Evolutionary conservation across 768 basidiomycete genomes (phyloP).

Genomic region (Lactifluus subvellereus): DNA sequence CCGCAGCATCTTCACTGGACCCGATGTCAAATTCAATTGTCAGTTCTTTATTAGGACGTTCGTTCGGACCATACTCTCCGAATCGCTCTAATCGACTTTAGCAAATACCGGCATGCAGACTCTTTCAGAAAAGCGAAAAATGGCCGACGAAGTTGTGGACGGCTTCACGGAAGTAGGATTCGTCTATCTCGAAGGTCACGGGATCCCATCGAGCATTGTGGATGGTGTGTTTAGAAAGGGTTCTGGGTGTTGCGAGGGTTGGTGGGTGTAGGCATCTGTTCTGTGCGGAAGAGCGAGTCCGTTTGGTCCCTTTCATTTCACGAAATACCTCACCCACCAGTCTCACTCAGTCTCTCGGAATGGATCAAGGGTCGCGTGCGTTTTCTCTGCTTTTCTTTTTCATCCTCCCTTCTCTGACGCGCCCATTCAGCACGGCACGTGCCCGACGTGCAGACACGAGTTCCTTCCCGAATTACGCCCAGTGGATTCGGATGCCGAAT

Average conservation of each 20-base stretch:
- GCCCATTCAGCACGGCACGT: conserved; percentile 56
- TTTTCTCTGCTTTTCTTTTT: conserved; percentile 13
- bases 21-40: background rate
- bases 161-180: conserved; percentile 81
- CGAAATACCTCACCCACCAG: background rate
- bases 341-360: conserved; percentile 45
- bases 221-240: conserved; percentile 60
- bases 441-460: conserved; percentile 57
- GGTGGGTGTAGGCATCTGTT: conserved; percentile 60
- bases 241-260: conserved; percentile 50
- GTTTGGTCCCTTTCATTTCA: background rate
- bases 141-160: conserved; percentile 62
- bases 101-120: conserved; percentile 51
- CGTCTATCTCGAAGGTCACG: conserved; percentile 70
- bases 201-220: conserved; percentile 54
- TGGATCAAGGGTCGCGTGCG: conserved; percentile 58
- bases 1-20: background rate
- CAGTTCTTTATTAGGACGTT: conserved; percentile 29
- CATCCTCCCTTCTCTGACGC: background rate
- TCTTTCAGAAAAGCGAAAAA: conserved; percentile 52
- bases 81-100: conserved; percentile 69
- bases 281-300: conserved; percentile 56
- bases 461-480: conserved; percentile 51
- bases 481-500: conserved; percentile 55
- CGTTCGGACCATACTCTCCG: conserved; percentile 41